A percentile compares a stretch with the other conserved stretches of the same genome.
phyloP scores from a whole-genome alignment of 306 rosid species.

The Gillenia trifoliata region DNA sequence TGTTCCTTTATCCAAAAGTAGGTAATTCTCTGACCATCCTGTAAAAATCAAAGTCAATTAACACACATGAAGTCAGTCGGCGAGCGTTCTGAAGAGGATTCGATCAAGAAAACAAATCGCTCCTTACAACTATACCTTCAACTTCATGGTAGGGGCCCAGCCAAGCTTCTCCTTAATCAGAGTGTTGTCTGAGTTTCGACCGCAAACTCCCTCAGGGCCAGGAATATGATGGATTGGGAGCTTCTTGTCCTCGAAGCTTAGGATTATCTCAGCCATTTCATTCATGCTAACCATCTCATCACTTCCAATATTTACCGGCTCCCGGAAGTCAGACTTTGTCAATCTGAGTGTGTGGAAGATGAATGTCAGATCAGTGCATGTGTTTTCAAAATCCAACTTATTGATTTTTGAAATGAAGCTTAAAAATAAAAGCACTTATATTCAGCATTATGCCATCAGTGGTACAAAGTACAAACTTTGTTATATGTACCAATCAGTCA shows the following conservation, averaged over 20 bases:
- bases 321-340: constrained; percentile 92
- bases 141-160: constrained; percentile 93
- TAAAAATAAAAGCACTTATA: background rate
- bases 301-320: constrained; percentile 95
- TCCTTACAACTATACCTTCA: constrained; percentile 56
- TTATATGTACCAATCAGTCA: too few species aligned
- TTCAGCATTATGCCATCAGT: too few species aligned
- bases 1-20: constrained; percentile 96
- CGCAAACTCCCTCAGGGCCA: constrained; percentile 97
- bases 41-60: background rate
- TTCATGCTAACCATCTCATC: constrained; percentile 99
- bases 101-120: too few species aligned
- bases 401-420: too few species aligned
- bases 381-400: background rate
- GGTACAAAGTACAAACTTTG: too few species aligned
- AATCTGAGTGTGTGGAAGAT: constrained; percentile 37
- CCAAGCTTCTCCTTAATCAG: constrained; percentile 97
- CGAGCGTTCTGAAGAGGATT: too few species aligned
- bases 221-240: constrained; percentile 90
- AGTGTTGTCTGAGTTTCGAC: constrained; percentile 96
- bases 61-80: too few species aligned
- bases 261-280: constrained; percentile 89
- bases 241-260: constrained; percentile 76
- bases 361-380: background rate
- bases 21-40: constrained; percentile 92